Evolutionary conservation across 805 yeast species (phyloP).

Genomic region (Kurtzmaniella fragi): DNA sequence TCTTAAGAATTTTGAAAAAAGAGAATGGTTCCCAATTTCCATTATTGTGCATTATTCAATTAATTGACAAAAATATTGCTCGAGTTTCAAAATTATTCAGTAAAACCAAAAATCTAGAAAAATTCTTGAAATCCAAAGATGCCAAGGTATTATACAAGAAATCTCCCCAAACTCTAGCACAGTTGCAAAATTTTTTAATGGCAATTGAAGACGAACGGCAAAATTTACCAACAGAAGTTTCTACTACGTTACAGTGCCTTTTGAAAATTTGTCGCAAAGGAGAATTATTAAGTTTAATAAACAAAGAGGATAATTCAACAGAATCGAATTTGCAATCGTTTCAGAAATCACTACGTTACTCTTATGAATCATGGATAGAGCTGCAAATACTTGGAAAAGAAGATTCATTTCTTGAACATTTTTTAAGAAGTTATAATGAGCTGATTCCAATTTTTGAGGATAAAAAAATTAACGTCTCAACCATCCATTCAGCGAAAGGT

Average conservation of each 20-base stretch:
- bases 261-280: too few species aligned
- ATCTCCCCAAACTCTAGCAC: neutral
- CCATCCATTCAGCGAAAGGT: slow-evolving; percentile 74
- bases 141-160: neutral
- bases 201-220: neutral
- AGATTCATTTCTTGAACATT: slow-evolving; percentile 32
- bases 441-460: slow-evolving; percentile 21
- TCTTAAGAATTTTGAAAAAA: slow-evolving; percentile 37
- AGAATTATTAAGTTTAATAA: too few species aligned
- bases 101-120: neutral
- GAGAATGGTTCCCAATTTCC: slow-evolving; percentile 27
- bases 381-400: slow-evolving; percentile 1
- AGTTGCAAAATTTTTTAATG: neutral
- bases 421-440: slow-evolving; percentile 36
- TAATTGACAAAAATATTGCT: slow-evolving; percentile 18
- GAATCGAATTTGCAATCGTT: slow-evolving; percentile 13
- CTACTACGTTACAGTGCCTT: too few species aligned
- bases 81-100: slow-evolving; percentile 25
- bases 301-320: neutral
- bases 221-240: neutral
- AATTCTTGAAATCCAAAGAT: neutral
- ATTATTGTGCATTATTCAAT: slow-evolving; percentile 20
- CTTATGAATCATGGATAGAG: slow-evolving; percentile 6
- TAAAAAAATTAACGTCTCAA: slow-evolving; percentile 49
- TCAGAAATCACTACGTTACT: slow-evolving; percentile 13